These are phyloP conservation scores for Populus tremula DNA, from an alignment of 345 rosid genomes.

Conservation along the genomic window DNA sequence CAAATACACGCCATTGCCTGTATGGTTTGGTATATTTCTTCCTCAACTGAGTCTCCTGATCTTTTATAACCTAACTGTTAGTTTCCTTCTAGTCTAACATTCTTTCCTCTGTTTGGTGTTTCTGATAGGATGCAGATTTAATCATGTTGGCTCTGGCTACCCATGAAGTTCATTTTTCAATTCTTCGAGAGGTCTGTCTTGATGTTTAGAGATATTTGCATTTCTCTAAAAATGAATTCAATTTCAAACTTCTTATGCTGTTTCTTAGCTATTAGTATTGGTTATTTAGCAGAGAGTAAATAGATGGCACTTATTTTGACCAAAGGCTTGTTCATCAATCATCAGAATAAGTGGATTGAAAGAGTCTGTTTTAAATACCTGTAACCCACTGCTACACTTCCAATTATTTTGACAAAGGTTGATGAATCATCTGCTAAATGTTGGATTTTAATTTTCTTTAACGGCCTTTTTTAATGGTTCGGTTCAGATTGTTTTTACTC, in stretches of 20 bases:
- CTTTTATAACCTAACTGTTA: background rate
- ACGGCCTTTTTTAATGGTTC: background rate
- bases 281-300: background rate
- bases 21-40: slow-evolving; percentile 85
- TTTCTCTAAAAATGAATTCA: background rate
- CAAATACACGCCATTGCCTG: slow-evolving; percentile 87
- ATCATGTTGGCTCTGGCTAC: slow-evolving; percentile 97
- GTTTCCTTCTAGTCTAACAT: slow-evolving; percentile 9
- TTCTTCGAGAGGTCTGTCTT: slow-evolving; percentile 83
- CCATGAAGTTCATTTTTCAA: slow-evolving; percentile 88
- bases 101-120: slow-evolving; percentile 18
- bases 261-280: background rate
- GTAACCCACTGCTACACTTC: background rate
- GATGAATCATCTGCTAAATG: background rate
- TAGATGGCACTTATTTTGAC: background rate
- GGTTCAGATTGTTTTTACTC: slow-evolving; percentile 67
- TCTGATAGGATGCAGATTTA: slow-evolving; percentile 87
- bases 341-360: background rate
- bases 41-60: slow-evolving; percentile 8
- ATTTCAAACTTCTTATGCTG: background rate
- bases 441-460: background rate
- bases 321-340: background rate
- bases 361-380: background rate
- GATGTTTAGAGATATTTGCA: background rate
- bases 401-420: background rate